Conservation (phyloP, 2,329 filamentous ascomycete species). For the Tolypocladium album region DNA sequence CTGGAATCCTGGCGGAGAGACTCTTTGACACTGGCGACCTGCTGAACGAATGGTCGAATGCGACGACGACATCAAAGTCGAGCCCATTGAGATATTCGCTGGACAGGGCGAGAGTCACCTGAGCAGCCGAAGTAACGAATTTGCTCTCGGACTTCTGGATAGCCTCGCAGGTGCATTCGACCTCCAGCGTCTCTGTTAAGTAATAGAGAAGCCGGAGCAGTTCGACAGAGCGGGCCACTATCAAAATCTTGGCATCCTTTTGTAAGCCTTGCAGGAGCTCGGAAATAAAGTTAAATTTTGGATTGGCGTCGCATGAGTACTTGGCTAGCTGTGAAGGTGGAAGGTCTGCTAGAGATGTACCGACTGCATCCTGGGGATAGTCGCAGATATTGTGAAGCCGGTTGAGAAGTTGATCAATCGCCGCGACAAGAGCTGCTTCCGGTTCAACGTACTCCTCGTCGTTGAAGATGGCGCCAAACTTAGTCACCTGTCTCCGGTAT, state of each 20-base stretch:
- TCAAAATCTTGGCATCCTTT: constrained; percentile 35
- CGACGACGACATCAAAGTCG: constrained; percentile 39
- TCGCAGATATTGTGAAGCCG: constrained; percentile 45
- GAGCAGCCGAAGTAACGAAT: constrained; percentile 22
- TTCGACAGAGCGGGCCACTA: constrained; percentile 39
- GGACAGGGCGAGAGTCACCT: constrained; percentile 31
- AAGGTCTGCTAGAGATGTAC: constrained; percentile 27
- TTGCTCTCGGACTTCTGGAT: constrained; percentile 13
- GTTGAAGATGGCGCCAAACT: constrained; percentile 33
- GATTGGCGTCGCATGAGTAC: constrained; percentile 44
- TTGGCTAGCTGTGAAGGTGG: constrained; percentile 33
- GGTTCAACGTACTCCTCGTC: constrained; percentile 27
- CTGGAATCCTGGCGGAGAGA: constrained; percentile 1
- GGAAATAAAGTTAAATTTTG: constrained; percentile 49
- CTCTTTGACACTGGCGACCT: constrained; percentile 18
- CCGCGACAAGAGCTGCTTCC: constrained; percentile 25
- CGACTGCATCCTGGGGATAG: constrained; percentile 40
- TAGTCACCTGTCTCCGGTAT: constrained; percentile 30
- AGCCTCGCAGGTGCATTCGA: constrained; percentile 23
- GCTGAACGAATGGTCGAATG: constrained; percentile 40
- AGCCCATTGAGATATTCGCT: constrained; percentile 24
- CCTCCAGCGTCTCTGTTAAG: constrained; percentile 29
- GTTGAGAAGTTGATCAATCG: constrained; percentile 40
- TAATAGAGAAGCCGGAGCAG: constrained; percentile 41
- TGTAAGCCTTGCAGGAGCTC: constrained; percentile 39